These are phyloP conservation scores for Phyllosticta citribraziliensis DNA, from an alignment of 2,329 filamentous ascomycete genomes.

Conservation along the genomic window DNA sequence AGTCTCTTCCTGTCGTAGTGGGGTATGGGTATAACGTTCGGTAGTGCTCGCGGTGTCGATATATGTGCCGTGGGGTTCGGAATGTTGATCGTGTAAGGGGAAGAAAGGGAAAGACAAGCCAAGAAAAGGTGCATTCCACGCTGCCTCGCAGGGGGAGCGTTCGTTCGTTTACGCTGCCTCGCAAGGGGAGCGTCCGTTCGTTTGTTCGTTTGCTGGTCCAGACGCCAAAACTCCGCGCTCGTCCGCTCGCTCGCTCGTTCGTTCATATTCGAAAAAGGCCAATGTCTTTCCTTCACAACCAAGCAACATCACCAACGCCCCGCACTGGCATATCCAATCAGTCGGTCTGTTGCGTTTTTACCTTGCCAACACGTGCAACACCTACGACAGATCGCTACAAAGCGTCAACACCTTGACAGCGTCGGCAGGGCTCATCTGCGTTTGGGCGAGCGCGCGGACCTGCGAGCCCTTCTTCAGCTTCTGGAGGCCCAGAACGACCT, in stretches of 20 bases:
- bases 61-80: background rate
- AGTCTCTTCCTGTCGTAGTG: background rate
- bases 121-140: background rate
- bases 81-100: background rate
- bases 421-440: background rate
- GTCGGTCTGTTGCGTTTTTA: too few species aligned
- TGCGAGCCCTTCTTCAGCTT: slow-evolving; percentile 46
- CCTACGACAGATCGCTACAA: background rate
- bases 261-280: background rate
- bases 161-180: background rate
- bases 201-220: too few species aligned
- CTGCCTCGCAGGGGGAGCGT: background rate
- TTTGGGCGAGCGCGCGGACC: slow-evolving; percentile 40
- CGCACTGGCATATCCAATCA: too few species aligned
- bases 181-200: background rate
- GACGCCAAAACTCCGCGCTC: background rate
- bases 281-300: background rate
- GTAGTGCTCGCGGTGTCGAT: background rate
- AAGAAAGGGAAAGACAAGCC: background rate
- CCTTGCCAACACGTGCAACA: too few species aligned
- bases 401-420: background rate
- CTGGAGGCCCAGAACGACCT: slow-evolving; percentile 49
- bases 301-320: too few species aligned
- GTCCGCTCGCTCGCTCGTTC: background rate
- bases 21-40: background rate